Evolutionary conservation across 495 filamentous ascomycete species (phyloP), one percentile per base, ranked within the genome.

Genomic region (Trichoderma asperelloides): DNA sequence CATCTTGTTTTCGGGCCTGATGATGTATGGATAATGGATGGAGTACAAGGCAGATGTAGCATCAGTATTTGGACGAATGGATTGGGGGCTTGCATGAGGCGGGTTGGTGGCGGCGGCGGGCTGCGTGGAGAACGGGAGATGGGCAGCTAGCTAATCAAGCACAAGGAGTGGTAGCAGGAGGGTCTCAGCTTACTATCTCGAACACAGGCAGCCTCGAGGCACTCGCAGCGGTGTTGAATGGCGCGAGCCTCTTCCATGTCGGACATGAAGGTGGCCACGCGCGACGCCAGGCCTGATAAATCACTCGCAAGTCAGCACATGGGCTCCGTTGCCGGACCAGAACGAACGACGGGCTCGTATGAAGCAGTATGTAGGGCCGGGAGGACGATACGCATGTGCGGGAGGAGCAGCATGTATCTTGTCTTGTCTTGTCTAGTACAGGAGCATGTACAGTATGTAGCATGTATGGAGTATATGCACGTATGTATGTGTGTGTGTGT

Each of bases 211-310:
- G 73, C 76, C 67, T 81, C 80, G 68, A 83, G 78, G 69, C 80
- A 83, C 70, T 83, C 81, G 69, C 80, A 82, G 67, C 75, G 75
- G 68, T 83, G 82, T 66, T 83, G 81, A 64, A 83, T 66, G 18
- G 74, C 71, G 62, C 81, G 72, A 41, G 81, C 80, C 72, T 83
- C 81, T 68, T 83, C 81, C 47, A 81, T 73, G 33, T 83, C 80
- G 69, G 78, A 83, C 67, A 81, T 70, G 68, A 74, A 71, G 39
- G 75, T 71, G 62, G 55, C 51, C 27, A 81, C 68, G 66, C 74
- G 78, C 65, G 76, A 78, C 66, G 78, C 74, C 63, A 81, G 62
- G 39, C 79, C 81, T 83, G 65, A 49, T 66, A 65, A 67, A 60
- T 37, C 66, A 76, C 79, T 69, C 28, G 23, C 55, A 25, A 60